Evolutionary conservation across 257 asterid species (phyloP), one percentile per base, ranked within the genome.

Genomic region (Catharanthus roseus): DNA sequence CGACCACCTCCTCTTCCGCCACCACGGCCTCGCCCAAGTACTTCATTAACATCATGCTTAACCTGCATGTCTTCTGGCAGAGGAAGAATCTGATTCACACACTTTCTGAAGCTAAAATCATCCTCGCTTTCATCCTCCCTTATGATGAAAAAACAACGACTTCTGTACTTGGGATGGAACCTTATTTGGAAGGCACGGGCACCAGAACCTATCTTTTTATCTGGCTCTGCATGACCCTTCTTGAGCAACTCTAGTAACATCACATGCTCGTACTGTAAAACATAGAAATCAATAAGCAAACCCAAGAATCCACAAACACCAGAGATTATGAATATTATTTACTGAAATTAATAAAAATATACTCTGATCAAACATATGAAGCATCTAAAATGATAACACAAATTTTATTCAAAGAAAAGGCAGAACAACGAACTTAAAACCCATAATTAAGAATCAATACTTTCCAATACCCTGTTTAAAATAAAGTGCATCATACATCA

Each of bases 81-180:
- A 42, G 98, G 97, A 57, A 75, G 83, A 5, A 93, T 87, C 67
- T 77, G 91, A 74, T 93, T 82, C 15, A 93, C 97, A 65, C 98
- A 93, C 85, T 93, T 93, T 72, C 98, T 81, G 88, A 93, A 93
- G 84, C 98, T 93, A 77, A 90, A 93, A 71, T 90, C 98, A 19
- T 93, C 98, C n/a, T 47, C 74, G 1, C 96, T 76, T 9, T 82
- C 92, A 62, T 93, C 98, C 10, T 87, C 91, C 85, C 97, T 91
- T 53, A 78, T 45, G 72, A 93, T 83, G 75, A 90, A 93, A 86
- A 93, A 93, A 85, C 99, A 91, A 11, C 96, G 96, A 53, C 96
- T 90, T 79, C 82, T 91, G 77, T 64, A 93, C 74, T 85, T 86
- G 29, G 91, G 96, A 72, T 93, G 99, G 85, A 26, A 79, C 7